Evolutionary conservation across 73 alveolate genomes (phyloP).

Genomic region (Urostyla sp.): DNA sequence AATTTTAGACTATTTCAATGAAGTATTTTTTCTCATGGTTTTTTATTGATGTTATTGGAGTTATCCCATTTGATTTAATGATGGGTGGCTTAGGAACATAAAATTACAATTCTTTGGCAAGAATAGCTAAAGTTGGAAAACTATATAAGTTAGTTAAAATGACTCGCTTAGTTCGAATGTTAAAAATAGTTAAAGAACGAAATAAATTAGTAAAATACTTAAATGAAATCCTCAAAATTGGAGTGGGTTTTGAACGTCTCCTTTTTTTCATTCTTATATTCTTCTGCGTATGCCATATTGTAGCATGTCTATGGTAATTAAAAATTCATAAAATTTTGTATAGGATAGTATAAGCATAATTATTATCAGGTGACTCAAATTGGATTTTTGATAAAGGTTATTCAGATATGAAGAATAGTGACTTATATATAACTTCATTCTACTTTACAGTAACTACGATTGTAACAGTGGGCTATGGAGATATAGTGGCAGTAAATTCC

Average conservation of each 20-base stretch:
- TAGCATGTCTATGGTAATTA: constrained; percentile 72
- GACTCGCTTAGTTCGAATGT: constrained; percentile 82
- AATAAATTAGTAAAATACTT: constrained; percentile 66
- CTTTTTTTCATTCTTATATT: constrained; percentile 60
- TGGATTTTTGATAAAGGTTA: constrained; percentile 68
- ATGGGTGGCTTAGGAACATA: constrained; percentile 60
- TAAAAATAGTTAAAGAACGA: constrained; percentile 85
- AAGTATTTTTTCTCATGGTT: constrained; percentile 84
- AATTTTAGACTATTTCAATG: constrained; percentile 64
- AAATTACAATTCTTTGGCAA: constrained; percentile 77
- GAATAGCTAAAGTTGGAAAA: constrained; percentile 88
- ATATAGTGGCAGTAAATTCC: constrained; percentile 67
- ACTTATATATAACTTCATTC: constrained; percentile 82
- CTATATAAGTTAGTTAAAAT: constrained; percentile 83
- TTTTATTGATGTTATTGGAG: constrained; percentile 76
- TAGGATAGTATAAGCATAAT: too few relatives aligned
- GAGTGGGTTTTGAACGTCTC: constrained; percentile 68
- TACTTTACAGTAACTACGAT: constrained; percentile 89
- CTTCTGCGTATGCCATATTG: constrained; percentile 65
- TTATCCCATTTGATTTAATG: constrained; percentile 77
- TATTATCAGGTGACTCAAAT: constrained; percentile 50
- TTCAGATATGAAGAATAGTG: constrained; percentile 54
- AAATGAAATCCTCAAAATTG: constrained; percentile 64
- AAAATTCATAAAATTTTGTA: background rate
- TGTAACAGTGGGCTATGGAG: constrained; percentile 96